phyloP scores from a whole-genome alignment of 768 basidiomycete species.

The Lepiota subincarnata region DNA sequence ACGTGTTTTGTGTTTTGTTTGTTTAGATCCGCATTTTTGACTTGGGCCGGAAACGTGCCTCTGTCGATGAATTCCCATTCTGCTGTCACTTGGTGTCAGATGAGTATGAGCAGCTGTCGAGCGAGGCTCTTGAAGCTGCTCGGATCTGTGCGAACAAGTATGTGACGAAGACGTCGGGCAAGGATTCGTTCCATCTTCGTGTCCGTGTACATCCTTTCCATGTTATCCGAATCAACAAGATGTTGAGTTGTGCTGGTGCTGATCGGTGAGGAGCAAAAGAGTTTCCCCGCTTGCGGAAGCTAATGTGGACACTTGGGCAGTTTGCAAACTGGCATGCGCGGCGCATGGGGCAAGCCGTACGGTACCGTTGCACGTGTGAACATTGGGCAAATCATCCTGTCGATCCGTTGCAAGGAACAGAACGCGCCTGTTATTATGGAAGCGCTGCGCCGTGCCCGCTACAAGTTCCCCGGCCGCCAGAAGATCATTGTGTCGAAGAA shows the following conservation, averaged over 20 bases:
- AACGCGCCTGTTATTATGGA: conserved; percentile 90
- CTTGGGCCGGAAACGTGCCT: conserved; percentile 92
- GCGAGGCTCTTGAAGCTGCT: conserved; percentile 94
- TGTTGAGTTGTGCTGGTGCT: conserved; percentile 98
- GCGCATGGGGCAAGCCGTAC: conserved; percentile 99
- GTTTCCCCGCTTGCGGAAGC: not conserved
- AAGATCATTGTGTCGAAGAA: conserved; percentile 97
- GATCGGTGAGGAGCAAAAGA: conserved; percentile 63
- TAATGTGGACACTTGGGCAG: conserved; percentile 29
- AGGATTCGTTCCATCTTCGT: conserved; percentile 98
- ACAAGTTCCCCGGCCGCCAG: conserved; percentile 99
- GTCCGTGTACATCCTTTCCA: conserved; percentile 99
- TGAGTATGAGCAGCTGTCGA: conserved; percentile 95
- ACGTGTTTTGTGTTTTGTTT: not conserved
- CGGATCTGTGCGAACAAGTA: conserved; percentile 99
- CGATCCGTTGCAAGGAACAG: conserved; percentile 85
- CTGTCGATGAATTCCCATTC: conserved; percentile 98
- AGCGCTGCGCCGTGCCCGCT: conserved; percentile 94
- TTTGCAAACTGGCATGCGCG: conserved; percentile 97
- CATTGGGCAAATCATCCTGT: conserved; percentile 92
- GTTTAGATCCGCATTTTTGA: conserved; percentile 92
- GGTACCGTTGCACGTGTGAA: conserved; percentile 93
- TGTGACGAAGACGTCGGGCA: conserved; percentile 95
- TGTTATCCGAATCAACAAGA: conserved; percentile 99
- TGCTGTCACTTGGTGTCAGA: conserved; percentile 95